phyloP scores from a whole-genome alignment of 768 basidiomycete species.

The Pholiota molesta region DNA sequence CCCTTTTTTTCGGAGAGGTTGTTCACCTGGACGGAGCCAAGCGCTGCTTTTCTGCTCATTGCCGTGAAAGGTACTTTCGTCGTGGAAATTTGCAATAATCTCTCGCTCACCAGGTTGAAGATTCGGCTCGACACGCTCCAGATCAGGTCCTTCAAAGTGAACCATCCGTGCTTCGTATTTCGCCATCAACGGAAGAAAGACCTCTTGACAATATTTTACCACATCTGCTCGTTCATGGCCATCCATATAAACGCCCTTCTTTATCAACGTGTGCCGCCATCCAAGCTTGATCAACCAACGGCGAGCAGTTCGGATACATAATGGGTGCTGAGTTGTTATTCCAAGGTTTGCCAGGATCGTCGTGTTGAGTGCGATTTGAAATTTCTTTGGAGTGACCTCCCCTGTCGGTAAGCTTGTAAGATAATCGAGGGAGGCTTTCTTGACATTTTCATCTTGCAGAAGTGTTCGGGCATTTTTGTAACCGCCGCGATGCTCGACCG shows the following conservation, averaged over 20 bases:
- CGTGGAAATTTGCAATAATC: conserved; percentile 34
- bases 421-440: conserved; percentile 20
- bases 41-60: conserved; percentile 22
- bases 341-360: conserved; percentile 34
- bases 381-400: conserved; percentile 31
- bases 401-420: conserved; percentile 26
- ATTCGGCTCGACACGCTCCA: conserved; percentile 20
- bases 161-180: conserved; percentile 12
- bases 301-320: conserved; percentile 30
- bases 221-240: conserved; percentile 26
- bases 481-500: conserved; percentile 15
- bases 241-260: conserved; percentile 37
- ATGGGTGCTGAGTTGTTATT: conserved; percentile 26
- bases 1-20: conserved; percentile 34
- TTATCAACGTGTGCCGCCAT: conserved; percentile 28
- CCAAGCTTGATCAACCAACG: conserved; percentile 40
- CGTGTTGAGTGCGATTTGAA: conserved; percentile 29
- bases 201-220: conserved; percentile 14
- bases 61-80: conserved; percentile 34
- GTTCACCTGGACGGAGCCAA: conserved; percentile 24
- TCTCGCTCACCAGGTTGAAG: conserved; percentile 26
- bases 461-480: neutral
- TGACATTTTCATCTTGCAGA: conserved; percentile 27
- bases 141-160: conserved; percentile 25
- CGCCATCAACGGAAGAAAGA: conserved; percentile 12